Evolutionary conservation across 1,284 basidiomycete species (phyloP), one percentile per base, ranked within the genome.

Genomic region (Austroboletus rostrupii): DNA sequence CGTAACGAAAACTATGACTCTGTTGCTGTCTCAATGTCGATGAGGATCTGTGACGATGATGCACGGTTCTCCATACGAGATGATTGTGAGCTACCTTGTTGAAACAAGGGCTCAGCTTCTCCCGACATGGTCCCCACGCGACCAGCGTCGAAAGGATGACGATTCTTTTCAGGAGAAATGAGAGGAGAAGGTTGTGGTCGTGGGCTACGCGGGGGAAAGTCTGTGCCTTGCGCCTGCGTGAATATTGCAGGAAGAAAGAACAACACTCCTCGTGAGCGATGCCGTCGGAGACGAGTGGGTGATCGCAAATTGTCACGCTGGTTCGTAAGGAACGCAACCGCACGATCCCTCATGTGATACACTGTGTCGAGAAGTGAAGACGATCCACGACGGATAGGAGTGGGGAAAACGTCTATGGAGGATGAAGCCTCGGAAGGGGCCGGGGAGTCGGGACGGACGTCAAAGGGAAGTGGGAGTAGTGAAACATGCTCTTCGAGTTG

Each of bases 231-330:
- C 3, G 75, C 67, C 47, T 77, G 72, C 3, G 82, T 75, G 63
- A 89, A 85, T 58, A 88, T 83, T n/a, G 88, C 85, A 32, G 87
- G 88, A 42, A 91, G 76, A 75, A 91, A 90, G 70, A 89, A 90
- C 48, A 90, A 69, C 32, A 88, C 79, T 29, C 85, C 83, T 35
- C 82, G 76, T 45, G 75, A 74, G 31, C 76, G 72, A 32, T 73
- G 75, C 39, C 77, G 72, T 52, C 77, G 71, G 38, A 72, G 67
- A 38, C 72, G 72, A 51, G 72, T 56, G 53, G 74, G 72, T 28
- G 76, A 71, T 47, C 77, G 71, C 35, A 75, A 65, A 17, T 62
- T 64, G 31, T 64, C 61, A 43, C 72, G 68, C 26, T 70, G 57
- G 23, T 66, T 67, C 37, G 80, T 72, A 20, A 77, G 56, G 31